Evolutionary conservation across 169 alveolate species (phyloP).

Genomic region (Neospora caninum): DNA sequence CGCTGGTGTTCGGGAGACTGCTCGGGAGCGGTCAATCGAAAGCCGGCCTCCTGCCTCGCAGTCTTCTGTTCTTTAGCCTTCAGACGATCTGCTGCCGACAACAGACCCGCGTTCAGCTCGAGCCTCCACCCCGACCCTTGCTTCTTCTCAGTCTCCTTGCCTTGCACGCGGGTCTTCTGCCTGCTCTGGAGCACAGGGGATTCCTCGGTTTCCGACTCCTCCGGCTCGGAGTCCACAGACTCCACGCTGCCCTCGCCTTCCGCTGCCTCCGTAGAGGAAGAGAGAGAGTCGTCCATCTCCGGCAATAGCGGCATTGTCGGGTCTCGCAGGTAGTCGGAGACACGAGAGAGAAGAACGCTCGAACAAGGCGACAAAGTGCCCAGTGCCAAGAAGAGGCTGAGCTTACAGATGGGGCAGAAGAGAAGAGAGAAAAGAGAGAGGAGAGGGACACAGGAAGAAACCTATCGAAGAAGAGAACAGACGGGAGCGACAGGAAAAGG

Average conservation of each 20-base stretch:
- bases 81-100: neutral
- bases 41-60: neutral
- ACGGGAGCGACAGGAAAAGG: no score
- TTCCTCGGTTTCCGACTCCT: neutral
- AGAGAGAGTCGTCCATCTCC: neutral
- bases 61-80: neutral
- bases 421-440: no score
- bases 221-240: neutral
- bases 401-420: no score
- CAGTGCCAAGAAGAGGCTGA: no score
- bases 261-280: neutral
- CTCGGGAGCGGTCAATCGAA: neutral
- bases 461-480: no score
- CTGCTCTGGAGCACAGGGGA: neutral
- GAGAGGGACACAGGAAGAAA: no score
- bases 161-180: neutral
- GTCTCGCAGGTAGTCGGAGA: no score
- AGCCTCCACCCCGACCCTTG: neutral
- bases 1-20: slow-evolving; percentile 23
- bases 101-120: neutral
- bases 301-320: no score
- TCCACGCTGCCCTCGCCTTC: neutral
- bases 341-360: no score
- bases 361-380: no score
- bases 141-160: neutral